Evolutionary conservation across 2,329 filamentous ascomycete genomes (phyloP).

Genomic region (Curvularia eragrostidis): DNA sequence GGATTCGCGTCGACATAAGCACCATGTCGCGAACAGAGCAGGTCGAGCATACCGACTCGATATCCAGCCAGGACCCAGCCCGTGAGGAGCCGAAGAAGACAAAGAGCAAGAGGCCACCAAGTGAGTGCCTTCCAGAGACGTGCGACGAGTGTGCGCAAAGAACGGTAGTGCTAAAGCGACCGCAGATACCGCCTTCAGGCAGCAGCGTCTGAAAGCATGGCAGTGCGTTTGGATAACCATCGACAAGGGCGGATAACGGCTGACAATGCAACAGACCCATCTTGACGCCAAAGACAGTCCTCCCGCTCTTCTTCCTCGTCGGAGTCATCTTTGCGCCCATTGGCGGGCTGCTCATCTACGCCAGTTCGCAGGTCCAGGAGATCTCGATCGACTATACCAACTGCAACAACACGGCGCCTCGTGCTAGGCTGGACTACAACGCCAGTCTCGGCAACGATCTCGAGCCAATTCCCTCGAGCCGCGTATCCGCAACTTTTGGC

Average conservation of each 20-base stretch:
- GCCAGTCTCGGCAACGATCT: conserved; percentile 43
- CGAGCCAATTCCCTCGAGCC: conserved; percentile 61
- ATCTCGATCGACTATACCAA: conserved; percentile 88
- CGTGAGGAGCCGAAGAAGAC: conserved; percentile 64
- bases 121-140: conserved; percentile 58
- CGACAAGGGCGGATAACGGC: conserved; percentile 20
- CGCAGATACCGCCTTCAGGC: conserved; percentile 91
- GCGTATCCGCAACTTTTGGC: conserved; percentile 76
- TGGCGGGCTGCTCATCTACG: conserved; percentile 83
- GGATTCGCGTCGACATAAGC: conserved; percentile 41
- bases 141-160: conserved; percentile 13
- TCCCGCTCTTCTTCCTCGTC: conserved; percentile 89
- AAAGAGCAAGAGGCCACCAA: conserved; percentile 90
- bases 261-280: conserved; percentile 73
- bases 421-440: conserved; percentile 26
- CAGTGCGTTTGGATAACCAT: conserved; percentile 69
- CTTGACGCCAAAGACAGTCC: conserved; percentile 89
- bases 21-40: conserved; percentile 56
- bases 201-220: conserved; percentile 98
- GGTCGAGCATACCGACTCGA: conserved; percentile 53
- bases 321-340: conserved; percentile 94
- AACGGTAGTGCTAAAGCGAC: conserved; percentile 27
- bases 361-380: conserved; percentile 89
- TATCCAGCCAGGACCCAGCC: conserved; percentile 52
- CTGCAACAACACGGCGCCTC: conserved; percentile 68